A percentile compares a stretch with the other conserved stretches of the same genome.
Conservation (phyloP, 441 rosid genomes). For the Corymbia calophylla region DNA sequence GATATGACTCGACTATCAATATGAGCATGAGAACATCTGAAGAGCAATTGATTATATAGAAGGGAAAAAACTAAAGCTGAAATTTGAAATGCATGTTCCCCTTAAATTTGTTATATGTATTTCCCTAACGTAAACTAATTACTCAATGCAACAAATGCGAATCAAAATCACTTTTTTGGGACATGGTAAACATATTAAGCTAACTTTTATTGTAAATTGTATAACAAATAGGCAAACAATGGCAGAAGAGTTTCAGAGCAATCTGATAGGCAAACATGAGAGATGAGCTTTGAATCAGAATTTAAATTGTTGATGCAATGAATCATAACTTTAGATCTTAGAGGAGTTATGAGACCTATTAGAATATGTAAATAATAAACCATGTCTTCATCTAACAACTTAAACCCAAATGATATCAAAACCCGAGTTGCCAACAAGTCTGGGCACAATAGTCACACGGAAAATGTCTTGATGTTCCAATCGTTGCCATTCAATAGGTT, state of each 20-base stretch:
- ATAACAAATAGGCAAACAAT: not conserved
- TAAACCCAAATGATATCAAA: fast-evolving
- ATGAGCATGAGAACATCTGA: not conserved
- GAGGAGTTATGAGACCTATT: not conserved
- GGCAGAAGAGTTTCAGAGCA: not conserved
- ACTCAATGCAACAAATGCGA: not conserved
- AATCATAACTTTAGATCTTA: fast-evolving
- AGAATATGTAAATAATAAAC: no score
- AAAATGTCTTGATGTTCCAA: fast-evolving
- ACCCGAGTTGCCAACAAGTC: not conserved
- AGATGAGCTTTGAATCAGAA: no score
- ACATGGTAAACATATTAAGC: not conserved
- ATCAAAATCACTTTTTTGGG: not conserved
- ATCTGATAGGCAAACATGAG: not conserved
- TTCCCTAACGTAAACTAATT: not conserved
- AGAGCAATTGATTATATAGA: not conserved
- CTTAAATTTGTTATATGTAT: not conserved
- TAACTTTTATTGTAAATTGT: not conserved
- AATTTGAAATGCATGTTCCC: not conserved
- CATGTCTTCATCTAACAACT: no score
- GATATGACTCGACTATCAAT: not conserved
- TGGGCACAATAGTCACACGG: fast-evolving
- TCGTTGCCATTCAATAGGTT: fast-evolving
- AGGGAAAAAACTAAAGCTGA: not conserved
- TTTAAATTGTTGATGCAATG: not conserved